Percentiles rank a stretch among this genome's conserved stretches.
phyloP scores from a whole-genome alignment of 2,329 filamentous ascomycete genomes.

The Trichoderma sp. region DNA sequence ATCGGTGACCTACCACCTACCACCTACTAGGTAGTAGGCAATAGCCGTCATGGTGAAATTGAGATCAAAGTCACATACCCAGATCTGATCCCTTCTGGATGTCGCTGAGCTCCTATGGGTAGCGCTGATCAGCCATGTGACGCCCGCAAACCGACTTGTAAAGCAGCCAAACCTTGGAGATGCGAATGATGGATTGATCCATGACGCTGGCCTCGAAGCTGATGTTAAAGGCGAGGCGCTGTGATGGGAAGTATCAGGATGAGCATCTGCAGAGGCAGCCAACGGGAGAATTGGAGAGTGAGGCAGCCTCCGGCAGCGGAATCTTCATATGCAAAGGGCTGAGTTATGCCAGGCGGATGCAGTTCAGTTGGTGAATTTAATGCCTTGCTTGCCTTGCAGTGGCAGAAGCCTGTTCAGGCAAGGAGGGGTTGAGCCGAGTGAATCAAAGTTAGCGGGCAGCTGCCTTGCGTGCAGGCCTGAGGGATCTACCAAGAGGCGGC shows the following conservation, averaged over 20 bases:
- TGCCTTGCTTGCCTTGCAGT: background rate
- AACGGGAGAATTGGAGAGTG: background rate
- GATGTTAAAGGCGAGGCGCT: constrained; percentile 9
- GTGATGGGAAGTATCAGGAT: background rate
- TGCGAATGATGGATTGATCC: constrained; percentile 84
- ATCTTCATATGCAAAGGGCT: background rate
- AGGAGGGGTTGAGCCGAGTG: constrained; percentile 15
- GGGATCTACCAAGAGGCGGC: background rate
- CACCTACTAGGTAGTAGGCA: too few species aligned
- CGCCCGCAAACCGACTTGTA: background rate
- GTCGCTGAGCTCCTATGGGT: constrained; percentile 71
- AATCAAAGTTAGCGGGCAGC: constrained; percentile 3
- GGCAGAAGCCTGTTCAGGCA: constrained; percentile 6
- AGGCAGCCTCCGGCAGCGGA: background rate
- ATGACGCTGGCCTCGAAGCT: constrained; percentile 27
- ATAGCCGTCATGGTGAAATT: background rate
- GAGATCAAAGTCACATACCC: constrained; percentile 53
- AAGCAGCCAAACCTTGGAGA: constrained; percentile 62
- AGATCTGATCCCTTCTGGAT: constrained; percentile 81
- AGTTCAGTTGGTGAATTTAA: background rate
- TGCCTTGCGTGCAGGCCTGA: background rate
- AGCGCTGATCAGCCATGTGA: constrained; percentile 18
- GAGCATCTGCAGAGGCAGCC: constrained; percentile 19
- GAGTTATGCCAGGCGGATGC: constrained; percentile 2
- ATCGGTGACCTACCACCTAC: background rate